Conservation (phyloP, 2,329 filamentous ascomycete species). For the Cordyceps javanica region DNA sequence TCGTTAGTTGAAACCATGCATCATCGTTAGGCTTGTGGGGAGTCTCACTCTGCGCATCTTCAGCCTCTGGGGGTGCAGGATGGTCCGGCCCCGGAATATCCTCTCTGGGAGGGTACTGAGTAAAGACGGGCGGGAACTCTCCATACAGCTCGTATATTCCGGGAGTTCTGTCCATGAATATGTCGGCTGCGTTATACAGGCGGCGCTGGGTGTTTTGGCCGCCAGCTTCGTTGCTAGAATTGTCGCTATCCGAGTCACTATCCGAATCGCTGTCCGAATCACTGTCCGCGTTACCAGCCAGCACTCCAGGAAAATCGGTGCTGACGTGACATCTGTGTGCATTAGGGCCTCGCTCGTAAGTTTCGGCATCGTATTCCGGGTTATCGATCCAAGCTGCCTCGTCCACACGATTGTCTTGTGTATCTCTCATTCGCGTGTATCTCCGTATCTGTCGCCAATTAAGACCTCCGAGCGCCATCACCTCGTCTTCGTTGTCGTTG, state of each 20-base stretch:
- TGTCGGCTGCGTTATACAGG: background rate
- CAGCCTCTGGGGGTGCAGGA: background rate
- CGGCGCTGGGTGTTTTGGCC: background rate
- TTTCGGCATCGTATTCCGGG: background rate
- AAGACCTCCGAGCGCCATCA: constrained; percentile 10
- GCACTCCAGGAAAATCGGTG: background rate
- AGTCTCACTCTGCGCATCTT: background rate
- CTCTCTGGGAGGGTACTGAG: background rate
- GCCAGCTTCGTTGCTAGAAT: background rate
- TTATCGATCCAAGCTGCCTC: background rate
- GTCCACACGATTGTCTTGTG: background rate
- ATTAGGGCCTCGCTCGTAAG: background rate
- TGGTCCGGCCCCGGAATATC: background rate
- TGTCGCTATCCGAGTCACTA: background rate
- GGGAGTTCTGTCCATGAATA: background rate
- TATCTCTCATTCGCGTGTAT: constrained; percentile 1
- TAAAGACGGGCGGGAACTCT: background rate
- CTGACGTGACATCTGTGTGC: background rate
- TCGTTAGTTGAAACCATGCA: background rate
- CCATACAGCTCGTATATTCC: background rate
- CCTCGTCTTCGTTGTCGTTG: constrained; percentile 6
- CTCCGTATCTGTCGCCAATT: constrained; percentile 10
- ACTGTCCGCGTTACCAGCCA: background rate
- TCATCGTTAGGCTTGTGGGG: too few species aligned
- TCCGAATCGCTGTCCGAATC: background rate